phyloP scores from a whole-genome alignment of 305 asterid genomes.

The Fraxinus platypoda region DNA sequence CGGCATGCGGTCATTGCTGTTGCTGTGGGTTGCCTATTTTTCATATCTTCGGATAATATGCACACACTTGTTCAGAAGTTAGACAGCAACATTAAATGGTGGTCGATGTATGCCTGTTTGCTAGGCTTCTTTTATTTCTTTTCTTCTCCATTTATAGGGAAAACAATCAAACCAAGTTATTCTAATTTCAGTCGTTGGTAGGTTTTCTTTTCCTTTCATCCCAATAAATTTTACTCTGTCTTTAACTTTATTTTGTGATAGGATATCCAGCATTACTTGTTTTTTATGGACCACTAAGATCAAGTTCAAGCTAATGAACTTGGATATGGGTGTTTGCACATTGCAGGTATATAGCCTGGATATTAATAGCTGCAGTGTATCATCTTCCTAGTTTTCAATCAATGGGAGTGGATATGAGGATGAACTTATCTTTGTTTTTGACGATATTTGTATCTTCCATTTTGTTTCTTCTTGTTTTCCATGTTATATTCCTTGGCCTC shows the following conservation, averaged over 20 bases:
- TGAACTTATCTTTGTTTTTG: slow-evolving; percentile 91
- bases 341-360: slow-evolving; percentile 92
- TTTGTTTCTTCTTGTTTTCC: slow-evolving; percentile 89
- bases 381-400: slow-evolving; percentile 99
- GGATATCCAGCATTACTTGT: not conserved
- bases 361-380: slow-evolving; percentile 88
- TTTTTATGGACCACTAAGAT: not conserved
- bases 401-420: slow-evolving; percentile 98
- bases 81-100: slow-evolving; percentile 97
- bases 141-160: slow-evolving; percentile 94
- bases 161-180: slow-evolving; percentile 94
- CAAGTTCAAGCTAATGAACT: not conserved
- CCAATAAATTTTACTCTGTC: not conserved
- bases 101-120: slow-evolving; percentile 98
- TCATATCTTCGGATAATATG: slow-evolving; percentile 94
- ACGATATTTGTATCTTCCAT: slow-evolving; percentile 80
- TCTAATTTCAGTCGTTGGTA: slow-evolving; percentile 97
- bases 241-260: not conserved
- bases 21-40: slow-evolving; percentile 85
- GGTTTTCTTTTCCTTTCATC: slow-evolving; percentile 18
- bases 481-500: slow-evolving; percentile 78
- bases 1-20: slow-evolving; percentile 96
- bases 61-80: slow-evolving; percentile 94
- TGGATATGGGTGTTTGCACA: slow-evolving; percentile 13
- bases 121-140: slow-evolving; percentile 98